These are phyloP conservation scores for Cyclanthera cordifolia DNA, from an alignment of 306 rosid species.

Conservation along the genomic window DNA sequence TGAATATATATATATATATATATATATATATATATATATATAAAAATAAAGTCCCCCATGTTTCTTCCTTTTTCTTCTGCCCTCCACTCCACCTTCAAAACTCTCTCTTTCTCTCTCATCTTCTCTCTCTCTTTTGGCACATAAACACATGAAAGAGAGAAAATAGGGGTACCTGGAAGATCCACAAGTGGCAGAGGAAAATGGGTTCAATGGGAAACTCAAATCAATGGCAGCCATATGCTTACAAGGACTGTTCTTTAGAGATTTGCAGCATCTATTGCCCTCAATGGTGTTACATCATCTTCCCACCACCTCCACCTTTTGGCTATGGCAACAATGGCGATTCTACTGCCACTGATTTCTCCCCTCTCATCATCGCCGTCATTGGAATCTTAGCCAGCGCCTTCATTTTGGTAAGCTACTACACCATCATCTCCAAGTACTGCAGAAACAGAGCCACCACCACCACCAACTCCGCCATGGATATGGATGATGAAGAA, in stretches of 20 bases:
- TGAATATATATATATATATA: too few species aligned
- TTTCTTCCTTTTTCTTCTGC: conserved; percentile 16
- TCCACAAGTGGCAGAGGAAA: conserved; percentile 7
- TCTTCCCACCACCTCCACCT: conserved; percentile 68
- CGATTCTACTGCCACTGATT: conserved; percentile 21
- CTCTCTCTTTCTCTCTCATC: not conserved
- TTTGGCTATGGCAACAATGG: conserved; percentile 8
- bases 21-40: too few species aligned
- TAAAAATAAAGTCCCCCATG: conserved; percentile 22
- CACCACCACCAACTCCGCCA: not conserved
- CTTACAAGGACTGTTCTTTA: conserved; percentile 45
- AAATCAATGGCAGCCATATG: conserved; percentile 37
- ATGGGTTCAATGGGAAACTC: conserved; percentile 36
- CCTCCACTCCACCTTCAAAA: not conserved
- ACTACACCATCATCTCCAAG: conserved; percentile 51
- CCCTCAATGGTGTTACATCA: conserved; percentile 65
- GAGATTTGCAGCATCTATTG: conserved; percentile 67
- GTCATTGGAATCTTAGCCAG: conserved; percentile 56
- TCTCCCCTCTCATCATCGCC: conserved; percentile 68
- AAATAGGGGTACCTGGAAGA: conserved; percentile 7
- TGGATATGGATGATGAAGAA: conserved; percentile 13
- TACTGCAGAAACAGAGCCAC: conserved; percentile 30
- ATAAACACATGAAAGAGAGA: conserved; percentile 7
- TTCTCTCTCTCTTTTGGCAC: not conserved
- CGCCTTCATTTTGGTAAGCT: conserved; percentile 45